phyloP scores from a whole-genome alignment of 228 moss, liverwort and hornwort genomes.

The Sphagnum magellanicum region DNA sequence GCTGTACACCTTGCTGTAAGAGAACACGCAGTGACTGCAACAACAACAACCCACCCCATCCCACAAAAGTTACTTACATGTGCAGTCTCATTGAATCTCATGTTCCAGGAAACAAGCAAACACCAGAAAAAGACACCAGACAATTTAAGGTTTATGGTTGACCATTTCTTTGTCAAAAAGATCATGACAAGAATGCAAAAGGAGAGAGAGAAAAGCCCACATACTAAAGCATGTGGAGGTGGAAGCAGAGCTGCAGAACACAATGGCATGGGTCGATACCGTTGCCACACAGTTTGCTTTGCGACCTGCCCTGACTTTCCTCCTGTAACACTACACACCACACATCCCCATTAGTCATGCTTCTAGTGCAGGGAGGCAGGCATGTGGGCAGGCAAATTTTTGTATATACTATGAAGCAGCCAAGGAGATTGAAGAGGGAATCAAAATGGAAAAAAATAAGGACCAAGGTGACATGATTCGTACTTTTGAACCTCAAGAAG shows the following conservation, averaged over 20 bases:
- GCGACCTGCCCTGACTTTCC: slow-evolving; percentile 60
- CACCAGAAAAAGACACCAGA: too few species aligned
- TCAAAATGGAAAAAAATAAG: neutral
- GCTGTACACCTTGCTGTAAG: slow-evolving; percentile 86
- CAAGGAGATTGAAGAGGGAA: neutral
- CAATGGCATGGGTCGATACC: slow-evolving; percentile 92
- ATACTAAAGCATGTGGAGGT: slow-evolving; percentile 93
- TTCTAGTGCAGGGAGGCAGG: neutral
- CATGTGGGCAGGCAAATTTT: too few species aligned
- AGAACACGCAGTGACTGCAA: slow-evolving; percentile 80
- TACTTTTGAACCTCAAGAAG: slow-evolving; percentile 88
- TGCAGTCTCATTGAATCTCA: neutral
- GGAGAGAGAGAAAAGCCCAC: neutral
- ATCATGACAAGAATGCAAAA: neutral
- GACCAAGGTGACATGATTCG: slow-evolving; percentile 4
- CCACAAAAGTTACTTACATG: neutral
- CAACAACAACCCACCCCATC: slow-evolving; percentile 6
- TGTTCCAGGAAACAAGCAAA: too few species aligned
- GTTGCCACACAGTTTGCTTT: slow-evolving; percentile 79
- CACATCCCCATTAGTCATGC: slow-evolving; percentile 5
- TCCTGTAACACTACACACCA: slow-evolving; percentile 37
- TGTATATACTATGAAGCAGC: neutral
- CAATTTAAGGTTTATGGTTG: too few species aligned
- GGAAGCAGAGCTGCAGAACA: slow-evolving; percentile 93
- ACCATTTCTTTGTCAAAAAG: neutral